phyloP scores from a whole-genome alignment of 2,329 filamentous ascomycete species.

The Nannizzia gypsea region DNA sequence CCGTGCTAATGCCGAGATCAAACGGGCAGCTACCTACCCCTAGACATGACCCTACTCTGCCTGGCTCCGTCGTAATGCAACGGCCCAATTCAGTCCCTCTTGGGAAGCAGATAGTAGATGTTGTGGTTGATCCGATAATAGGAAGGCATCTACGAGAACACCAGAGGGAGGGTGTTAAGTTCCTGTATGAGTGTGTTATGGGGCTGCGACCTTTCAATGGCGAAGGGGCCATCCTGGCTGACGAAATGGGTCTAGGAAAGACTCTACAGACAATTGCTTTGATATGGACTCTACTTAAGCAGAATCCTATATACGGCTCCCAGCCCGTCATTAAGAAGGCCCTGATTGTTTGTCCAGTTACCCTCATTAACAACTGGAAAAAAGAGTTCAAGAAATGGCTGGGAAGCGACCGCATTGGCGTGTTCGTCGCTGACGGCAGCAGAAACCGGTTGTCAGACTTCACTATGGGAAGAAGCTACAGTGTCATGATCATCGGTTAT shows the following conservation, averaged over 20 bases:
- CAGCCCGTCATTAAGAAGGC: slow-evolving; percentile 56
- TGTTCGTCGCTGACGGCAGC: slow-evolving; percentile 53
- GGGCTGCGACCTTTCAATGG: slow-evolving; percentile 55
- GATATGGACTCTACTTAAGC: slow-evolving; percentile 60
- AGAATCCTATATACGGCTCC: slow-evolving; percentile 52
- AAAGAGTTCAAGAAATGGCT: slow-evolving; percentile 65
- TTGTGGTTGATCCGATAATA: slow-evolving; percentile 58
- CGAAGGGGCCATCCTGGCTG: slow-evolving; percentile 58
- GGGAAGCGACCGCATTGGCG: slow-evolving; percentile 56
- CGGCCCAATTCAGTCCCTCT: slow-evolving; percentile 44
- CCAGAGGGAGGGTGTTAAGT: slow-evolving; percentile 57
- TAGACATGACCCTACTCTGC: slow-evolving; percentile 51
- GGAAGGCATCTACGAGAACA: slow-evolving; percentile 53
- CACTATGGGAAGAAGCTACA: slow-evolving; percentile 55
- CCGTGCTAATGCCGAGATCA: slow-evolving; percentile 36
- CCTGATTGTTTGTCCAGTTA: slow-evolving; percentile 61
- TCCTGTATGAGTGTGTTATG: slow-evolving; percentile 67
- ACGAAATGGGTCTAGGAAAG: slow-evolving; percentile 67
- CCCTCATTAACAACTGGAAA: slow-evolving; percentile 60
- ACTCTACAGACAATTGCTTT: slow-evolving; percentile 61
- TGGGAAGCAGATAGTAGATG: slow-evolving; percentile 57
- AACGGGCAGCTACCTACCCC: slow-evolving; percentile 41
- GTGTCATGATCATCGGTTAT: slow-evolving; percentile 62
- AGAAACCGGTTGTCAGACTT: slow-evolving; percentile 54
- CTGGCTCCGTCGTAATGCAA: slow-evolving; percentile 56